Evolutionary conservation across 2,329 filamentous ascomycete genomes (phyloP), one percentile per base, ranked within the genome.

Genomic region (Coniochaeta sp.): DNA sequence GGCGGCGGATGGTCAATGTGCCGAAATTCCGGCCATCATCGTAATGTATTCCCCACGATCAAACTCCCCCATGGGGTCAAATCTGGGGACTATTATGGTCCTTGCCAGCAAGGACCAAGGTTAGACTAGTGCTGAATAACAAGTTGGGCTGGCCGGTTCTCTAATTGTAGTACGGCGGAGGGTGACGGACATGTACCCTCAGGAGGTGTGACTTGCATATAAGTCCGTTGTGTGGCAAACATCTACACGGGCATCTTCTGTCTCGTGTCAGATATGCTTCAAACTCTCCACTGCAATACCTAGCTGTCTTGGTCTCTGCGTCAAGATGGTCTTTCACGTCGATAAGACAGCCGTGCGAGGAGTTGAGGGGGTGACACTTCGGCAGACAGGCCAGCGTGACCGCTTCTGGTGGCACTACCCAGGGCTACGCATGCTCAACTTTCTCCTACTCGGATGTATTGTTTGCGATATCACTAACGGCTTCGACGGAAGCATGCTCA

Each of bases 401-500:
- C 59, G 59, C 56, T 62, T 62, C 61, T 62, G 61, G 61, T 62
- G 61, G 61, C 59, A 62, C 57, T 62, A 60, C 40, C 61, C 61
- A 12, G 59, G 59, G 19, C 59, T 61, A 4, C 57, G 61, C 5
- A 59, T n/a, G 52, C 61, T 62, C 33, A 61, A 59, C 52, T 16
- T 62, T 14, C 38, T 62, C 38, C 52, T 62, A 34, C 59, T 62
- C 12, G 61, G 61, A 43, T 62, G 61, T 44, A 62, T 62, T 33
- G 59, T 62, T 26, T 60, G 59, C 22, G 59, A 62, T 57, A 58
- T 62, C 6, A 62, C 61, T 56, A 62, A 60, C 34, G 61, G 61
- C 33, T 63, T 62, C 50, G 62, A 63, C 19, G 68, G 68, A 14
- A 72, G 70, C 2, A 65, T 76, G 54, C 72, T 74, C 68, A 76